A percentile compares a stretch with the other conserved stretches of the same genome.
phyloP scores from a whole-genome alignment of 2,329 filamentous ascomycete genomes.

The Teratosphaeria zuluensis region DNA sequence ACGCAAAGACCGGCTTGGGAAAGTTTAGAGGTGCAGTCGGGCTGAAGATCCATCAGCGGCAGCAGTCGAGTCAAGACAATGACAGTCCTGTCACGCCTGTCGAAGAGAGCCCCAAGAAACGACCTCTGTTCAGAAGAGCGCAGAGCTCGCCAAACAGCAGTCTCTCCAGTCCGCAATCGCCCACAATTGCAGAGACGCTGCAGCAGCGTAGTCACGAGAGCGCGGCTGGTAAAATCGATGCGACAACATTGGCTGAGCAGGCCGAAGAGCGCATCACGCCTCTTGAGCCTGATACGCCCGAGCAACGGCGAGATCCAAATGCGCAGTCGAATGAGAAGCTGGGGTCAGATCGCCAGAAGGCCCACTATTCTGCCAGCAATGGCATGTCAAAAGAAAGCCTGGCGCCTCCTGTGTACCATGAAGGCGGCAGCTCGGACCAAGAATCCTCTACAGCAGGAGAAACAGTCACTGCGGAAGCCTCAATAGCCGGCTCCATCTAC shows the following conservation, averaged over 20 bases:
- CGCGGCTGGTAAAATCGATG: background rate
- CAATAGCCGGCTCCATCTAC: constrained; percentile 49
- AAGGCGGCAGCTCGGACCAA: background rate
- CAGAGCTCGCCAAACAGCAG: constrained; percentile 20
- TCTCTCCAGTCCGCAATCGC: constrained; percentile 14
- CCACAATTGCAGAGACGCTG: background rate
- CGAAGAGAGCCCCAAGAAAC: constrained; percentile 4
- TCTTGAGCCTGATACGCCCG: background rate
- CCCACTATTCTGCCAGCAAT: background rate
- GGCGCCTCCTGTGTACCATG: background rate
- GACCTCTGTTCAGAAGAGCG: constrained; percentile 14
- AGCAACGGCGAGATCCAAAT: background rate
- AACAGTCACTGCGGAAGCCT: constrained; percentile 37
- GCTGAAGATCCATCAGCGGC: constrained; percentile 31
- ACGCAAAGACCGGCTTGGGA: constrained; percentile 72
- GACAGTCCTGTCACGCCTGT: constrained; percentile 11
- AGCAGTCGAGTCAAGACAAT: constrained; percentile 26
- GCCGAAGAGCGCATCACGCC: background rate
- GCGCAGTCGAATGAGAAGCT: background rate
- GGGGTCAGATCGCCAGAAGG: background rate
- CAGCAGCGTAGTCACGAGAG: background rate
- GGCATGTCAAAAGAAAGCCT: constrained; percentile 2
- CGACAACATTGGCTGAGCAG: background rate
- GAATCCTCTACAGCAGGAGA: background rate
- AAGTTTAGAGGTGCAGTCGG: constrained; percentile 81